Evolutionary conservation across 352 stramenopile genomes (phyloP).

Genomic region (Globisporangium splendens): DNA sequence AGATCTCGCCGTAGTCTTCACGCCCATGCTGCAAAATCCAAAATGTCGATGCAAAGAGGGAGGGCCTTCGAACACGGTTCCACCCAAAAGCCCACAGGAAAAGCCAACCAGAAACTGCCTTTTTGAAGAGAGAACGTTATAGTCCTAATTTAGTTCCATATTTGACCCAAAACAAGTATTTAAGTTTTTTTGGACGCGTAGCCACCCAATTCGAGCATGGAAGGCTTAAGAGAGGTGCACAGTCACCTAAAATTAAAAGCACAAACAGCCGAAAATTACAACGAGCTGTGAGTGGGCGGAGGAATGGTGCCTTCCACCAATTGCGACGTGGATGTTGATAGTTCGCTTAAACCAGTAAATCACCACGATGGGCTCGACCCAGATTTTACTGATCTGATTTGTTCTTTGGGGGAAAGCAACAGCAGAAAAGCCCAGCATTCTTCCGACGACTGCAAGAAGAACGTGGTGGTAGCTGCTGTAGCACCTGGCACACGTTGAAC

Average conservation of each 20-base stretch:
- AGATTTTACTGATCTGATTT: not conserved
- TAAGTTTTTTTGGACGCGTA: conserved; percentile 12
- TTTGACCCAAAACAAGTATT: conserved; percentile 3
- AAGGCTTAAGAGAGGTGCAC: too few species aligned
- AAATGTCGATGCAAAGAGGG: conserved; percentile 6
- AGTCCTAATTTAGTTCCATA: not conserved
- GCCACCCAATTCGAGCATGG: not conserved
- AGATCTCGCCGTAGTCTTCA: conserved; percentile 2
- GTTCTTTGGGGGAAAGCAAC: not conserved
- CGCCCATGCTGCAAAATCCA: conserved; percentile 8
- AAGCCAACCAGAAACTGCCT: not conserved
- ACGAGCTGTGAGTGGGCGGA: not conserved
- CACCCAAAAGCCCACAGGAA: conserved; percentile 5
- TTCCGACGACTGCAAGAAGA: not conserved
- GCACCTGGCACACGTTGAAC: too few species aligned
- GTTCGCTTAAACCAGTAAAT: not conserved
- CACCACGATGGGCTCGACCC: not conserved
- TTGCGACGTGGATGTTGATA: not conserved
- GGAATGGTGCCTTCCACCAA: conserved; percentile 2
- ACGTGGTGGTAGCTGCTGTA: not conserved
- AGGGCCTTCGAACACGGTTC: not conserved
- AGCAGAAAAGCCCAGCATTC: not conserved
- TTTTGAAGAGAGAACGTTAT: not conserved
- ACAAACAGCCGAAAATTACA: not conserved
- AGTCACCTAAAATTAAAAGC: conserved; percentile 2